Base-by-base conservation (phyloP, 225 moss, liverwort and hornwort species). In the Polytrichum formosum region DNA sequence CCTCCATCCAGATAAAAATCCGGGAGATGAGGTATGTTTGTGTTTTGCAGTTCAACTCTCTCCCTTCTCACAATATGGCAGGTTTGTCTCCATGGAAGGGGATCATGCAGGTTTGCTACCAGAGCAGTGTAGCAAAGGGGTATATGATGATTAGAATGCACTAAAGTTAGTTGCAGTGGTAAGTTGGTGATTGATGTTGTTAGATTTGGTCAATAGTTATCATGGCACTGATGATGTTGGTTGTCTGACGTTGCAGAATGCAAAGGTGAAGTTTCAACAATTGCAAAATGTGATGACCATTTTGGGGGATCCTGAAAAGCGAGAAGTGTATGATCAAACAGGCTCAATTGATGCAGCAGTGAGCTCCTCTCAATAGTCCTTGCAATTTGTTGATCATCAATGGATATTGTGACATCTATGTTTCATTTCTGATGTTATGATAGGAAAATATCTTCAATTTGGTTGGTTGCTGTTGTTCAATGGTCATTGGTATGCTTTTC, bases 231-330 rank as follows among this genome's bases (percentile, higher is more conserved):
- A 33, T 7, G n/a, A 0, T 0, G 31, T 37, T 4, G 27, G 26
- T 33, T 70, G 6, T 13, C 27, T 29, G 19, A 58, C 61, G 37
- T 7, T 77, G 78, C 92, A 98, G 98, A 74, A 75, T 74, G 94
- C 98, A 10, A 98, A 98, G 73, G 98, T 91, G 77, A 94, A 94
- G 82, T 98, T 98, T 22, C 98, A 98, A 78, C 87, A 95, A 65
- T 78, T 98, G 64, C 97, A 98, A 30, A 89, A 89, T 69, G 92
- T 93, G 61, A 93, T 98, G 77, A 85, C 81, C n/a, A 85, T 94
- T 27, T 76, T 94, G 19, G 92, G 94, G n/a, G 94, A 92, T 74
- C 85, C 88, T 53, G 92, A 90, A 59, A 96, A 96, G 61, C 88
- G 96, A 23, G 89, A 90, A 73, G 67, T 92, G 3, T 96, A 96